A percentile compares a stretch with the other conserved stretches of the same genome.
These are phyloP conservation scores for Neurospora intermedia DNA, from an alignment of 495 filamentous ascomycete genomes.

Conservation along the genomic window DNA sequence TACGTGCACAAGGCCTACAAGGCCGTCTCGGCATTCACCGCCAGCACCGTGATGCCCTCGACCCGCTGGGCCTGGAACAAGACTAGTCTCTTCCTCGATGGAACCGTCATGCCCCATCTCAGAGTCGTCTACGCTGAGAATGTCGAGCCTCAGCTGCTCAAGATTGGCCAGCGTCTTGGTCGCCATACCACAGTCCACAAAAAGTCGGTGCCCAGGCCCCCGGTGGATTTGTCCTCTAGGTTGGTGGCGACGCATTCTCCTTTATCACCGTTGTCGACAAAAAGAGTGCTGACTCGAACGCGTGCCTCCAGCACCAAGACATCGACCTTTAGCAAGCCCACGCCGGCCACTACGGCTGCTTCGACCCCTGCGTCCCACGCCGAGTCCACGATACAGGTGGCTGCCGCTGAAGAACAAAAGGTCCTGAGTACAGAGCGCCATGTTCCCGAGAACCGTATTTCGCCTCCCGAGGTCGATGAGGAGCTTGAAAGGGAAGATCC, in stretches of 20 bases:
- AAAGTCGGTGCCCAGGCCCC: constrained; percentile 17
- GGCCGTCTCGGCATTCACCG: constrained; percentile 52
- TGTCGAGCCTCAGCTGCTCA: constrained; percentile 88
- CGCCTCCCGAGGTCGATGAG: constrained; percentile 18
- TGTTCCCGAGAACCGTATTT: constrained; percentile 8
- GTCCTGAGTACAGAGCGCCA: constrained; percentile 1
- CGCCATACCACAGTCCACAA: constrained; percentile 44
- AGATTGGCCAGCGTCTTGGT: constrained; percentile 82
- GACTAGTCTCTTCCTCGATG: constrained; percentile 55
- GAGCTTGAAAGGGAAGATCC: constrained; percentile 27
- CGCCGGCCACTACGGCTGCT: constrained; percentile 11
- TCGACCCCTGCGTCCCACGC: background rate
- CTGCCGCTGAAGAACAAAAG: constrained; percentile 1
- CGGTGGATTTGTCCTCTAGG: constrained; percentile 12
- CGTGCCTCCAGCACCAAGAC: constrained; percentile 8
- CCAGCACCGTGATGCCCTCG: constrained; percentile 63
- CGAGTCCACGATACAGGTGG: background rate
- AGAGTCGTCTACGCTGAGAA: constrained; percentile 75
- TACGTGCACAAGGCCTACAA: constrained; percentile 62
- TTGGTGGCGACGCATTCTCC: constrained; percentile 6
- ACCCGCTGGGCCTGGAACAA: constrained; percentile 57
- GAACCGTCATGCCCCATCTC: constrained; percentile 68
- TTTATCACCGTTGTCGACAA: background rate
- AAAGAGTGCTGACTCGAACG: background rate
- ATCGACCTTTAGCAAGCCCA: constrained; percentile 30